Conservation (phyloP, 768 basidiomycete genomes). For the Antrodiella citrinella region DNA sequence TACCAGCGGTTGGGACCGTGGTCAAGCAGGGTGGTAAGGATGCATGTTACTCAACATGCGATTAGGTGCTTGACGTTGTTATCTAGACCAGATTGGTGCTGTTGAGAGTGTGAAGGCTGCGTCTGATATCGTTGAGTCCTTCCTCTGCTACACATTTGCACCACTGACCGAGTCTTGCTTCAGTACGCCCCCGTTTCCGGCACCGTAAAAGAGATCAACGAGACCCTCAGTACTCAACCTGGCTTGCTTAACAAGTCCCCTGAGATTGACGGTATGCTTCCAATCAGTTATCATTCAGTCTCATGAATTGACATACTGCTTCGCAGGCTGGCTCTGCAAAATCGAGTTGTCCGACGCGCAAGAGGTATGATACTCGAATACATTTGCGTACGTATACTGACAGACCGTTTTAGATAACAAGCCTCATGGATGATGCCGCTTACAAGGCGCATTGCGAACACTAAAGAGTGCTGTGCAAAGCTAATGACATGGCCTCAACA, state of each 20-base stretch:
- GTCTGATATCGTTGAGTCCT: constrained; percentile 73
- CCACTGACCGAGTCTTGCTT: neutral
- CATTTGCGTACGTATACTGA: neutral
- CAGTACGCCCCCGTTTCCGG: constrained; percentile 95
- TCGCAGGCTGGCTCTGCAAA: constrained; percentile 91
- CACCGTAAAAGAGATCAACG: constrained; percentile 72
- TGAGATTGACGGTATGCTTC: constrained; percentile 66
- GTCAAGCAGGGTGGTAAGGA: constrained; percentile 70
- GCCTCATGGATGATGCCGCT: constrained; percentile 64
- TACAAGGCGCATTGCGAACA: constrained; percentile 58
- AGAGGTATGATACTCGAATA: constrained; percentile 50
- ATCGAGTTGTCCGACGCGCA: constrained; percentile 69
- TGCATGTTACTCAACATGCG: neutral
- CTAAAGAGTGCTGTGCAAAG: constrained; percentile 9
- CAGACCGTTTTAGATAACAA: constrained; percentile 48
- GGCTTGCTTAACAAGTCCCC: constrained; percentile 84
- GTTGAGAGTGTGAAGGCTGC: constrained; percentile 97
- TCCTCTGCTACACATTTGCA: constrained; percentile 5
- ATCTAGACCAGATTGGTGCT: constrained; percentile 73
- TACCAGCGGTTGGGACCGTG: constrained; percentile 56
- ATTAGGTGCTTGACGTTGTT: neutral
- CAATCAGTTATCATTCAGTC: neutral
- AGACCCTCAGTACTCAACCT: constrained; percentile 55
- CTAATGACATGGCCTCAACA: constrained; percentile 8
- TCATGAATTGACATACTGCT: constrained; percentile 2